Evolutionary conservation across 805 yeast species (phyloP).

Genomic region (Grigorovia humatica): DNA sequence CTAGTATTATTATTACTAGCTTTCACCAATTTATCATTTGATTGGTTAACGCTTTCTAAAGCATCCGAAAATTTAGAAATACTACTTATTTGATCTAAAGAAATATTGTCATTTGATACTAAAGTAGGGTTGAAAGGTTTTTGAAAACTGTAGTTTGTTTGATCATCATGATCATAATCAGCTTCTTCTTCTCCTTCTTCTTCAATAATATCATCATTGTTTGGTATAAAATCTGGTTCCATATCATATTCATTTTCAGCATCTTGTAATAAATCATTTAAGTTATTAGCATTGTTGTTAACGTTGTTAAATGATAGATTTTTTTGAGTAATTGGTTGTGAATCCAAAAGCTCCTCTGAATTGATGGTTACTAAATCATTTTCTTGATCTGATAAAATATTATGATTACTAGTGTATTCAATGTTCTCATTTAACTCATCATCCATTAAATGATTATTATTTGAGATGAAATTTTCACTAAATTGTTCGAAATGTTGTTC

Average conservation of each 20-base stretch:
- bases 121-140: not conserved
- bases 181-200: conserved; percentile 2
- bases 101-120: conserved; percentile 1
- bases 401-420: not conserved
- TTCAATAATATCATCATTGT: not conserved
- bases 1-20: not conserved
- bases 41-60: conserved; percentile 13
- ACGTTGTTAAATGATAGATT: not conserved
- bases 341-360: not conserved
- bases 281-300: not conserved
- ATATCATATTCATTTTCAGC: not conserved
- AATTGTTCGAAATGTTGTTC: conserved; percentile 23
- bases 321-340: not conserved
- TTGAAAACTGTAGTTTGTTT: not conserved
- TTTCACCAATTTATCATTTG: not conserved
- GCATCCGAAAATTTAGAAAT: conserved; percentile 23
- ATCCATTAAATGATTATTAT: conserved; percentile 3
- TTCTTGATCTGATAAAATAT: conserved; percentile 3
- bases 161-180: not conserved
- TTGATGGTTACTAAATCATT: not conserved
- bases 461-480: conserved; percentile 17
- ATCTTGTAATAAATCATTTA: not conserved
- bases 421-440: conserved; percentile 3
- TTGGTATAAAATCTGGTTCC: not conserved
- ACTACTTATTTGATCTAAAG: conserved; percentile 17